phyloP scores from a whole-genome alignment of 352 stramenopile genomes.

The Paralagenidium karlingii region DNA sequence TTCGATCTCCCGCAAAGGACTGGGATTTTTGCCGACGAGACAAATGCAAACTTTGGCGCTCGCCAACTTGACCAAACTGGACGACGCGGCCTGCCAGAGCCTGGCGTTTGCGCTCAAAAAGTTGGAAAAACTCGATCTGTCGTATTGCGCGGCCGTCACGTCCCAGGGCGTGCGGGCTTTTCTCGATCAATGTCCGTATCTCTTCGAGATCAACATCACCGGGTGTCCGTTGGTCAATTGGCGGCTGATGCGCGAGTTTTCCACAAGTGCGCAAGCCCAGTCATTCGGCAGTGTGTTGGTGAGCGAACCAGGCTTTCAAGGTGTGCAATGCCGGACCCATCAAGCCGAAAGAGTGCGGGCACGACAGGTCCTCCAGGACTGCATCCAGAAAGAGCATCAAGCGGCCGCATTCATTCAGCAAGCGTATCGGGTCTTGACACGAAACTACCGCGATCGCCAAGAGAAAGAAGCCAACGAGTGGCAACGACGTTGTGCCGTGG shows the following conservation, averaged over 20 bases:
- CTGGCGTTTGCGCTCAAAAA: constrained; percentile 13
- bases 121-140: constrained; percentile 33
- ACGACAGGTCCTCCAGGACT: constrained; percentile 9
- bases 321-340: not conserved
- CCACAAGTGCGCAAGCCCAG: too few species aligned
- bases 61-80: constrained; percentile 14
- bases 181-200: constrained; percentile 18
- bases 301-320: constrained; percentile 1
- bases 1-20: constrained; percentile 15
- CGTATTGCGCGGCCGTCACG: constrained; percentile 14
- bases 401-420: constrained; percentile 26
- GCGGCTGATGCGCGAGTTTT: too few species aligned
- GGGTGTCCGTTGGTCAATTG: constrained; percentile 18
- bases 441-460: constrained; percentile 10
- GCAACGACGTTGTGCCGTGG: constrained; percentile 28
- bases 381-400: constrained; percentile 3
- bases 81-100: constrained; percentile 15
- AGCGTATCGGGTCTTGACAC: constrained; percentile 18
- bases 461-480: constrained; percentile 16
- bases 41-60: constrained; percentile 16
- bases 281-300: constrained; percentile 15
- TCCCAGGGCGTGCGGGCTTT: constrained; percentile 11
- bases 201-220: constrained; percentile 40
- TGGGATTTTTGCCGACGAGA: constrained; percentile 26
- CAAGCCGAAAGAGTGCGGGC: constrained; percentile 1